These are phyloP conservation scores for Dichotomocladium elegans DNA, from an alignment of 371 early-diverging fungal genomes.

Conservation along the genomic window DNA sequence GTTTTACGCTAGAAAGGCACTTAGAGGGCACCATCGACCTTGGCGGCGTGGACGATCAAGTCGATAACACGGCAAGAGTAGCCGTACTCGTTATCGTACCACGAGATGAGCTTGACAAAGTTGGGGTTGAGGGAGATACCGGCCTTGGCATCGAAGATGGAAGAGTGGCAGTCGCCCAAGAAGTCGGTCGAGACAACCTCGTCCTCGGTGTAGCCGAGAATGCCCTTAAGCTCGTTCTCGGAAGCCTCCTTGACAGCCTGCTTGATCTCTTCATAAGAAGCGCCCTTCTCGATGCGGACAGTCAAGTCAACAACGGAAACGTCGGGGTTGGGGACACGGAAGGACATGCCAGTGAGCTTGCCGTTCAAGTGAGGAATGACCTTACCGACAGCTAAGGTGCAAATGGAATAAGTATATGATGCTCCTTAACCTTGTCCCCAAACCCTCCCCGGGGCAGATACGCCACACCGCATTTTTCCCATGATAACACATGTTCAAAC, in stretches of 20 bases:
- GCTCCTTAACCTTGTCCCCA: too few relatives aligned
- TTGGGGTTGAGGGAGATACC: slow-evolving; percentile 94
- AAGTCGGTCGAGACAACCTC: slow-evolving; percentile 98
- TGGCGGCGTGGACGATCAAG: slow-evolving; percentile 77
- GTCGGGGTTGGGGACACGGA: slow-evolving; percentile 97
- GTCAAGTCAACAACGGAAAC: slow-evolving; percentile 99
- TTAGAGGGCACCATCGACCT: slow-evolving; percentile 41
- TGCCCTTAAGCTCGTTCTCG: slow-evolving; percentile 83
- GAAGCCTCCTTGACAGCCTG: slow-evolving; percentile 80
- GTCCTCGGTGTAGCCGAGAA: slow-evolving; percentile 96
- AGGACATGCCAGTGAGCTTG: slow-evolving; percentile 98
- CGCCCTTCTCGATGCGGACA: slow-evolving; percentile 84
- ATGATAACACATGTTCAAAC: background rate
- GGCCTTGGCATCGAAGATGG: slow-evolving; percentile 97
- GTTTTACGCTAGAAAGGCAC: too few relatives aligned
- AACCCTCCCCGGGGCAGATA: too few relatives aligned
- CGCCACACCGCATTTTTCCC: too few relatives aligned
- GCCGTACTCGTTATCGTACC: slow-evolving; percentile 95
- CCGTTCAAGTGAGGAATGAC: slow-evolving; percentile 96
- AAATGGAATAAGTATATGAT: background rate
- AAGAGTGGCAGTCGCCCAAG: slow-evolving; percentile 85
- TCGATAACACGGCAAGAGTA: slow-evolving; percentile 94
- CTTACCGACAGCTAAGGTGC: slow-evolving; percentile 85
- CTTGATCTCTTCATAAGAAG: slow-evolving; percentile 91
- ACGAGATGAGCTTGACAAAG: slow-evolving; percentile 98